phyloP scores from a whole-genome alignment of 176 grass and related monocot species.

The maize (Zea mays) region DNA sequence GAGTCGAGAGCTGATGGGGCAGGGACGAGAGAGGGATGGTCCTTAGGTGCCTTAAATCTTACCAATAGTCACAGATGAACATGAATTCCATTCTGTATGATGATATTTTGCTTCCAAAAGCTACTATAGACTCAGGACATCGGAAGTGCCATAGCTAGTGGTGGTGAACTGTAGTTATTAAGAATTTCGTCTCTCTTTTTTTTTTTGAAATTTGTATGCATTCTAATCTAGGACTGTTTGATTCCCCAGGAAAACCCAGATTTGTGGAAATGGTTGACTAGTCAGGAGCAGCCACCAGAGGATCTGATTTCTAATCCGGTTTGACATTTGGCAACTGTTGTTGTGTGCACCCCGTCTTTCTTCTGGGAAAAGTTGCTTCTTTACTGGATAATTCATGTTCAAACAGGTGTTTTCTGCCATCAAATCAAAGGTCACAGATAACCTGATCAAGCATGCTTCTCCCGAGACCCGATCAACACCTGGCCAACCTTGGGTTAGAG shows the following conservation, averaged over 20 bases:
- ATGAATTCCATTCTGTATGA: background rate
- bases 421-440: slow-evolving; percentile 65
- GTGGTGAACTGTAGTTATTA: background rate
- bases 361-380: background rate
- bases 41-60: background rate
- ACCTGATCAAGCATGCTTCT: slow-evolving; percentile 68
- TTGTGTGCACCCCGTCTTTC: background rate
- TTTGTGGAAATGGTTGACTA: slow-evolving; percentile 93
- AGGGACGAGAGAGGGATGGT: too few species aligned
- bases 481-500: slow-evolving; percentile 88
- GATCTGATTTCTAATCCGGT: slow-evolving; percentile 61
- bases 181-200: background rate
- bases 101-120: background rate
- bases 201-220: background rate
- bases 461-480: slow-evolving; percentile 73
- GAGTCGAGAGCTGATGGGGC: too few species aligned
- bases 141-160: background rate
- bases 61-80: background rate
- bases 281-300: slow-evolving; percentile 83
- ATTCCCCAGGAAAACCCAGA: slow-evolving; percentile 89
- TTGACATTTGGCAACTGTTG: slow-evolving; percentile 26
- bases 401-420: slow-evolving; percentile 74
- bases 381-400: background rate
- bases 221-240: slow-evolving; percentile 14
- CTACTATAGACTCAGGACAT: background rate